Conservation (phyloP, 345 rosid species). For the Anastatica hierochuntica region DNA sequence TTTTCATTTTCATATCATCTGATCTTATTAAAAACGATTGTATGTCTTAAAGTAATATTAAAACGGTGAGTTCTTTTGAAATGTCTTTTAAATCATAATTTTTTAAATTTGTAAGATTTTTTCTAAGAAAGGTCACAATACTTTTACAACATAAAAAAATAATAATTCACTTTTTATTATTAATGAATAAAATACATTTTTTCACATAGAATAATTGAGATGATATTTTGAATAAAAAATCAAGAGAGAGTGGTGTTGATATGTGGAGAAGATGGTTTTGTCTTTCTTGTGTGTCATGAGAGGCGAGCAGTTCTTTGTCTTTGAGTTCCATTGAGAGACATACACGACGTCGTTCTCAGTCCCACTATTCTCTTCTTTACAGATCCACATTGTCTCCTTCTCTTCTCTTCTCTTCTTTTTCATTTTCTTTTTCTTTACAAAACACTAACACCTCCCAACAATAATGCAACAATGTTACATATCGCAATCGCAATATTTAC, state of each 20-base stretch:
- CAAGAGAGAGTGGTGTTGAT: conserved; percentile 4
- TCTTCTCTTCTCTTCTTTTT: no score
- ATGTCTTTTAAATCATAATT: no score
- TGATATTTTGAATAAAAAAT: conserved; percentile 16
- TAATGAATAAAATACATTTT: neutral
- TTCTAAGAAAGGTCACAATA: no score
- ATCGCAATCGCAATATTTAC: no score
- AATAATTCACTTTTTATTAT: no score
- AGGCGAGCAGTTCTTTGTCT: conserved; percentile 25
- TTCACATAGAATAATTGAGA: conserved; percentile 12
- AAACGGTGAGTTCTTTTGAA: no score
- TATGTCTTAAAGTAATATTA: no score
- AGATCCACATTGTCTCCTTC: conserved; percentile 6
- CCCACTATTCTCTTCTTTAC: conserved; percentile 8
- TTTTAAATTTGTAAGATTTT: no score
- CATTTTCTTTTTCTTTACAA: neutral
- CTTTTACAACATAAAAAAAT: no score
- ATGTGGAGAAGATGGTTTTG: conserved; percentile 26
- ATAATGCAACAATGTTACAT: neutral
- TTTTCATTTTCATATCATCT: no score
- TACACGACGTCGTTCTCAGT: conserved; percentile 19
- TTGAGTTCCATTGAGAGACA: conserved; percentile 3
- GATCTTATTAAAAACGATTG: no score
- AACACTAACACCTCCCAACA: neutral
- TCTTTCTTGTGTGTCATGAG: conserved; percentile 17